Base-by-base conservation (phyloP, 768 basidiomycete species). In the Clitopilus hobsonii region DNA sequence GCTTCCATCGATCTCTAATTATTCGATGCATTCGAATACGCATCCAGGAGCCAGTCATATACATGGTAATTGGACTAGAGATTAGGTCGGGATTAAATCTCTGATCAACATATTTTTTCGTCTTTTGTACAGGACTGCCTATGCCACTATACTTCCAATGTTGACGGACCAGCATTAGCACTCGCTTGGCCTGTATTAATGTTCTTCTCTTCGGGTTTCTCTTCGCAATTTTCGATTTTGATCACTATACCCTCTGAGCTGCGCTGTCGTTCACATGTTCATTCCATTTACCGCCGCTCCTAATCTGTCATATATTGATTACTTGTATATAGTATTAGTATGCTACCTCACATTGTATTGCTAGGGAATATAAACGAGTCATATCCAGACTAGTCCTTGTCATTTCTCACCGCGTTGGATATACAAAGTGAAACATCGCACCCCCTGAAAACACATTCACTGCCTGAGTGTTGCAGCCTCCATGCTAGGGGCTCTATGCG, bases 21-120 rank as follows among this genome's bases (percentile, higher is more conserved):
- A 61, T 48, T 58, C 66, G 10, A 58, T 56, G 41, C 45, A 62
- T 49, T 58, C 58, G 29, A 30, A 60, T 36, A 26, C 53, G 8
- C 52, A 48, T 25, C 6, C 41, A 26, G 56, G 27, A 18, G 32
- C 53, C 53, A 41, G 51, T 28, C 50, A 26, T 20, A 52, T 56
- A 24, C 59, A 60, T 30, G 58, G 51, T 10, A 66, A 60, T 36
- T 67, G 65, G 65, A 20, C 55, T 48, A 56, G 64, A 56, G 63
- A 59, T 49, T 57, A 54, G 27, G 30, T 58, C 16, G 54, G 56
- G 13, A 22, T 32, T 45, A 36, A 22, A 8, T 26, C n/a, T 6
- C 22, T 56, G 26, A 52, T 30, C 25, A n/a, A n/a, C 18, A 29
- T 26, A 38, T 50, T 51, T 20, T 24, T 20, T n/a, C n/a, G n/a